These are phyloP conservation scores for Penicillium ucsense DNA, from an alignment of 495 filamentous ascomycete species.

Conservation along the genomic window DNA sequence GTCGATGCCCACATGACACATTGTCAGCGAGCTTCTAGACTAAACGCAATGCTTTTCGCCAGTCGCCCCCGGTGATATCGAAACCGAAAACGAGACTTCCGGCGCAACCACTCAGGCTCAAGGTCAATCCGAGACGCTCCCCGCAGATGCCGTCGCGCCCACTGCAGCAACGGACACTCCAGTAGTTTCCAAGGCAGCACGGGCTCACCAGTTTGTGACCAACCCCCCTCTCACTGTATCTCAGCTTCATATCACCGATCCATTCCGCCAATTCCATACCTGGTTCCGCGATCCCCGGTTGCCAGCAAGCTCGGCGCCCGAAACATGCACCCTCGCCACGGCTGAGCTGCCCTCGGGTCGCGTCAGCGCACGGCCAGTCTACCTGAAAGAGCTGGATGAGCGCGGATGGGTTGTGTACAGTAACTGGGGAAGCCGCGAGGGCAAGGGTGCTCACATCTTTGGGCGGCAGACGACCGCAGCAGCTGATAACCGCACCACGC, in stretches of 20 bases:
- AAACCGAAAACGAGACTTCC: slow-evolving; percentile 10
- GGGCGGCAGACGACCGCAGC: slow-evolving; percentile 8
- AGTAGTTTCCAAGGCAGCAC: slow-evolving; percentile 30
- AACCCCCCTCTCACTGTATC: slow-evolving; percentile 36
- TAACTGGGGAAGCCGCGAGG: slow-evolving; percentile 66
- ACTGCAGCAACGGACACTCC: slow-evolving; percentile 25
- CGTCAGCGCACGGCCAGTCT: slow-evolving; percentile 77
- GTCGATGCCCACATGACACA: background rate
- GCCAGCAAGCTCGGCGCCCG: slow-evolving; percentile 49
- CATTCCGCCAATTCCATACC: slow-evolving; percentile 72
- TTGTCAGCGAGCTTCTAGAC: background rate
- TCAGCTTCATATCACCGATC: slow-evolving; percentile 36
- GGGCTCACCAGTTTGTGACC: slow-evolving; percentile 38
- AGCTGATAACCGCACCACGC: background rate
- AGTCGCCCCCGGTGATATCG: slow-evolving; percentile 40
- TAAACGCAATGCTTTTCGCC: slow-evolving; percentile 6
- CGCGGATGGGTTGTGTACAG: slow-evolving; percentile 84
- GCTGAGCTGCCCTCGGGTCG: slow-evolving; percentile 77
- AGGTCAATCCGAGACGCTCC: slow-evolving; percentile 15
- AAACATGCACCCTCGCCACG: slow-evolving; percentile 74
- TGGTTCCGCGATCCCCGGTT: slow-evolving; percentile 72
- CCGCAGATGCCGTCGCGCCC: slow-evolving; percentile 29
- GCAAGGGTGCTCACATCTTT: slow-evolving; percentile 37
- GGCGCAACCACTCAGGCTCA: slow-evolving; percentile 40
- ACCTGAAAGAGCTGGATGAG: slow-evolving; percentile 68